phyloP scores from a whole-genome alignment of 305 asterid genomes.

The Rubia tinctorum region DNA sequence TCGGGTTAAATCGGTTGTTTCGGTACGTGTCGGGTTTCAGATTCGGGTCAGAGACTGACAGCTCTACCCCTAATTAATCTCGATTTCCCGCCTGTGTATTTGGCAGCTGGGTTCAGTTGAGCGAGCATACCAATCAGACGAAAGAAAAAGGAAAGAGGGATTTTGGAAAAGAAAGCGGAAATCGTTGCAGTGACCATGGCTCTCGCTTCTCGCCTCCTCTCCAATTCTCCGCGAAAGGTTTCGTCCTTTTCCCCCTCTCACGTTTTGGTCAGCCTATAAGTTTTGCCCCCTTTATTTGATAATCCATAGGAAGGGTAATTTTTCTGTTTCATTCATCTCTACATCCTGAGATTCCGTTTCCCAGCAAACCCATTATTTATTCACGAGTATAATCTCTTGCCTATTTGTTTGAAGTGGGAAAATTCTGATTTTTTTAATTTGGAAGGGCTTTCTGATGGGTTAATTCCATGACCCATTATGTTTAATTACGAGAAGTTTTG shows the following conservation, averaged over 20 bases:
- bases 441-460: neutral
- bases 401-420: neutral
- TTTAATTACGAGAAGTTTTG: neutral
- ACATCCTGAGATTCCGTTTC: neutral
- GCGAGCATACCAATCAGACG: neutral
- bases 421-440: neutral
- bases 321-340: neutral
- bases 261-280: neutral
- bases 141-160: neutral
- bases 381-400: neutral
- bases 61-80: too few relatives aligned
- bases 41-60: too few relatives aligned
- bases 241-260: neutral
- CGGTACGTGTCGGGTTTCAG: too few relatives aligned
- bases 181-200: slow-evolving; percentile 39
- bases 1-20: too few relatives aligned
- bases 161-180: neutral
- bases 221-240: slow-evolving; percentile 74
- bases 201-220: slow-evolving; percentile 57
- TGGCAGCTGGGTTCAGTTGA: neutral
- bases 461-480: neutral
- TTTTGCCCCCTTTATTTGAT: neutral
- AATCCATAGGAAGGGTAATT: neutral
- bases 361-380: neutral
- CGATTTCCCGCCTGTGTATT: too few relatives aligned